Conservation (phyloP, 441 rosid species). For the Brassica hybrid region DNA sequence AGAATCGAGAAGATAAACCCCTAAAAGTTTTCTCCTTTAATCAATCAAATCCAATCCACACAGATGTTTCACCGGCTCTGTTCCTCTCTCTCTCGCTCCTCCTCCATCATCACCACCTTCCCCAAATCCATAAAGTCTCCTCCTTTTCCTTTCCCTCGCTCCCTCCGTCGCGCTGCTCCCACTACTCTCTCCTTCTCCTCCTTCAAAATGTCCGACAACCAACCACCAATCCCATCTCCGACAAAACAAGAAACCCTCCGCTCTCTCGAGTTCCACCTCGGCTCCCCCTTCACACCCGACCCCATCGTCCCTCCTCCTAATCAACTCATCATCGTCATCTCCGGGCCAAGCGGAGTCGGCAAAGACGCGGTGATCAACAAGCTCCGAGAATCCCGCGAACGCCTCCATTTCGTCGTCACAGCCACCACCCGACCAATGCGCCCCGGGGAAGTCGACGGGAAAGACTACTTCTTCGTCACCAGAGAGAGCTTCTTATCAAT, state of each 20-base stretch:
- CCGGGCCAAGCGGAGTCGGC: conserved; percentile 94
- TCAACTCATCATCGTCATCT: conserved; percentile 74
- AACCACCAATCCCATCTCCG: conserved; percentile 52
- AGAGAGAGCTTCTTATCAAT: conserved; percentile 72
- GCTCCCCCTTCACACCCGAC: conserved; percentile 54
- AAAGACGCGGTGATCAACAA: conserved; percentile 85
- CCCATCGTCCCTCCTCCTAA: conserved; percentile 60
- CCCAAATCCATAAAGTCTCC: conserved; percentile 36
- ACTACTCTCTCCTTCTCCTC: conserved; percentile 45
- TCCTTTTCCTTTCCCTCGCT: conserved; percentile 23
- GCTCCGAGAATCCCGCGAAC: conserved; percentile 59
- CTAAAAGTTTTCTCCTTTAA: background rate
- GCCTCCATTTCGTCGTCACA: conserved; percentile 88
- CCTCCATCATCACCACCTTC: conserved; percentile 20
- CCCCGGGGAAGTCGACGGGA: conserved; percentile 77
- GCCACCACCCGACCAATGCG: conserved; percentile 81
- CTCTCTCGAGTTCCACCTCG: conserved; percentile 71
- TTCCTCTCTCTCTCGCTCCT: conserved; percentile 49
- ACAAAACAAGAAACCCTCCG: conserved; percentile 65
- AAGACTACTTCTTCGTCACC: conserved; percentile 75
- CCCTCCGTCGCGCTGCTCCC: conserved; percentile 30
- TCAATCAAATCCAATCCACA: background rate
- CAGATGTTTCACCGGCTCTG: conserved; percentile 65
- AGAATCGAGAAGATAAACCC: conserved; percentile 3
- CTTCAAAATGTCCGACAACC: conserved; percentile 57